These are phyloP conservation scores for Pseudopithomyces maydicus DNA, from an alignment of 2,329 filamentous ascomycete genomes.

Conservation along the genomic window DNA sequence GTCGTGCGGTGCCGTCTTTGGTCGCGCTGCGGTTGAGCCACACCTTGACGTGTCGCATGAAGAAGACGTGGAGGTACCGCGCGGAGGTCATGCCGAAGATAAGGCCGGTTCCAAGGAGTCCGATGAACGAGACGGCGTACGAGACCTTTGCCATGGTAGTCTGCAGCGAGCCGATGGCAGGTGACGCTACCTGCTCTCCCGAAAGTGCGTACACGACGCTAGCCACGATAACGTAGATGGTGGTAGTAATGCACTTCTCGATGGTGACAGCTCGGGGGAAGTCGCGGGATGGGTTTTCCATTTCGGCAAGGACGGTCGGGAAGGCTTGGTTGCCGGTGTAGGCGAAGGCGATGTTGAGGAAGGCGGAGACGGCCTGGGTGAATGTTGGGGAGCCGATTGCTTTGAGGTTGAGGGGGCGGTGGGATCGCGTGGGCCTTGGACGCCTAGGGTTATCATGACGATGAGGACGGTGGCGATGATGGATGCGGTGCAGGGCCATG, in stretches of 20 bases:
- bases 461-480: conserved; percentile 12
- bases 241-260: conserved; percentile 7
- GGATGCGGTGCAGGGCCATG: background rate
- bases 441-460: conserved; percentile 30
- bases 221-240: conserved; percentile 10
- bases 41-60: too few species aligned
- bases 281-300: conserved; percentile 31
- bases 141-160: conserved; percentile 28
- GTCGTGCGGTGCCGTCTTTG: too few species aligned
- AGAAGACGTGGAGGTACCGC: too few species aligned
- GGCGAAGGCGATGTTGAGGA: conserved; percentile 33
- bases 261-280: conserved; percentile 31
- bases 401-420: conserved; percentile 27
- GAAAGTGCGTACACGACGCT: conserved; percentile 27
- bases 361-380: conserved; percentile 15
- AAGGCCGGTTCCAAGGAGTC: conserved; percentile 28
- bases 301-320: conserved; percentile 29
- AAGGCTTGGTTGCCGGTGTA: conserved; percentile 33
- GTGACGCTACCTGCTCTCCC: conserved; percentile 29
- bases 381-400: conserved; percentile 27
- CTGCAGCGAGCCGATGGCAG: conserved; percentile 27
- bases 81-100: background rate
- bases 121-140: conserved; percentile 27
- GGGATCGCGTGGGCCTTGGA: conserved; percentile 17
- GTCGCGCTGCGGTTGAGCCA: too few species aligned